phyloP scores from a whole-genome alignment of 2,329 filamentous ascomycete species.

The Calonectria multiphialidica region DNA sequence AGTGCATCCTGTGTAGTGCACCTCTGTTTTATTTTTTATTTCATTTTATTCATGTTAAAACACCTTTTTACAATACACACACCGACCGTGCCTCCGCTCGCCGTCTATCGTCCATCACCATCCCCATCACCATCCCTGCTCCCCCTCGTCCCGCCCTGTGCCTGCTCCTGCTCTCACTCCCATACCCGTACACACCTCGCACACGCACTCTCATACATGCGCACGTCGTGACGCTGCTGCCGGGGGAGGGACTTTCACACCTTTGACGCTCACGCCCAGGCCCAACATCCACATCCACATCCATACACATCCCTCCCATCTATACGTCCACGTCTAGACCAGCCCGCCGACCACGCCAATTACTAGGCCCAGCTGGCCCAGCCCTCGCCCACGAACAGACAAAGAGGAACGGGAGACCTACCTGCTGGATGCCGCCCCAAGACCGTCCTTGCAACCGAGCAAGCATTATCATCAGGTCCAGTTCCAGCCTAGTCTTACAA shows the following conservation, averaged over 20 bases:
- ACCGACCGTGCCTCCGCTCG: slow-evolving; percentile 12
- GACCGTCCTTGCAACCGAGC: slow-evolving; percentile 42
- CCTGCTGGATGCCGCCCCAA: slow-evolving; percentile 39
- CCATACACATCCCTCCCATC: slow-evolving; percentile 14
- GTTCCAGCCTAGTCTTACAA: slow-evolving; percentile 39
- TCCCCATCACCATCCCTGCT: not conserved
- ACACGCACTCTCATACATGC: slow-evolving; percentile 16
- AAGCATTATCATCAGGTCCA: slow-evolving; percentile 38
- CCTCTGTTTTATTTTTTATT: not conserved
- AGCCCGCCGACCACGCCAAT: slow-evolving; percentile 19
- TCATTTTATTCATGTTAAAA: not conserved
- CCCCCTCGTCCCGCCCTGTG: not conserved
- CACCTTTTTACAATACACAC: slow-evolving; percentile 5
- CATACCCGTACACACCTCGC: slow-evolving; percentile 18
- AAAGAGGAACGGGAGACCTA: slow-evolving; percentile 35
- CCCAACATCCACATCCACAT: slow-evolving; percentile 5
- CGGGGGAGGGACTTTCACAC: slow-evolving; percentile 6
- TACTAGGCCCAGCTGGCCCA: slow-evolving; percentile 18
- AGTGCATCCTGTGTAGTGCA: not conserved
- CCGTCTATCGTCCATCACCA: not conserved
- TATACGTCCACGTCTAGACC: slow-evolving; percentile 18
- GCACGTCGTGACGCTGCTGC: slow-evolving; percentile 17
- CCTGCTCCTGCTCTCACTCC: not conserved
- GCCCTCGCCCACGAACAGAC: slow-evolving; percentile 27
- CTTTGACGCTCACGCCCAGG: slow-evolving; percentile 4